phyloP scores from a whole-genome alignment of 106 monocot genomes.

The Chionographis japonica region DNA sequence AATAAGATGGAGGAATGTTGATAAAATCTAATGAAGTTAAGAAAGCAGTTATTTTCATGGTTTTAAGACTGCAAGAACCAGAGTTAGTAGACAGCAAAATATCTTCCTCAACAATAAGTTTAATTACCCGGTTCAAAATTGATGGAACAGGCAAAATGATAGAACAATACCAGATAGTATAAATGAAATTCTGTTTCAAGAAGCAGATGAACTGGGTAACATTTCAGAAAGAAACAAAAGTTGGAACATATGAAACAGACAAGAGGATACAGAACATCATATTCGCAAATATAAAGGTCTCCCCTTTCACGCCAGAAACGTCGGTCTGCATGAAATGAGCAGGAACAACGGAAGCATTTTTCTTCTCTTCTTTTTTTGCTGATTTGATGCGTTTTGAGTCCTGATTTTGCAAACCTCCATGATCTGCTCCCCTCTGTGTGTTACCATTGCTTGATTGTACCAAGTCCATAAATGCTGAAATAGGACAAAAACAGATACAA shows the following conservation, averaged over 20 bases:
- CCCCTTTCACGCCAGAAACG: conserved; percentile 61
- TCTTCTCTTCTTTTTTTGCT: conserved; percentile 46
- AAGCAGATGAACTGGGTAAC: too few species aligned
- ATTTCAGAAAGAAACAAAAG: background rate
- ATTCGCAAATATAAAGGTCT: conserved; percentile 65
- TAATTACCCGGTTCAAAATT: too few species aligned
- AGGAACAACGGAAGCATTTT: conserved; percentile 46
- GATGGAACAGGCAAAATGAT: too few species aligned
- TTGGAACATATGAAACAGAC: background rate
- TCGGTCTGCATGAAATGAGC: conserved; percentile 78
- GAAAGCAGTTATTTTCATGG: conserved; percentile 7
- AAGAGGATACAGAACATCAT: conserved; percentile 97
- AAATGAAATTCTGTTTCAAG: too few species aligned
- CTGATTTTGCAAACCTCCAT: conserved; percentile 31
- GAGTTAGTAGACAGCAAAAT: too few species aligned
- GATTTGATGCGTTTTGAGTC: conserved; percentile 19
- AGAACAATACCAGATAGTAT: too few species aligned
- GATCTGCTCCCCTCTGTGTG: conserved; percentile 42
- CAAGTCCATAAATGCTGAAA: conserved; percentile 84
- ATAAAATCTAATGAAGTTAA: conserved; percentile 72
- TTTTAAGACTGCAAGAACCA: too few species aligned
- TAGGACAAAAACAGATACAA: conserved; percentile 1
- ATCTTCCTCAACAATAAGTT: too few species aligned
- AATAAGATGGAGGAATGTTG: conserved; percentile 71
- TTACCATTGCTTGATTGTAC: conserved; percentile 84